Base-by-base conservation (phyloP, 176 grass and related monocot species). In the Oryza punctata region DNA sequence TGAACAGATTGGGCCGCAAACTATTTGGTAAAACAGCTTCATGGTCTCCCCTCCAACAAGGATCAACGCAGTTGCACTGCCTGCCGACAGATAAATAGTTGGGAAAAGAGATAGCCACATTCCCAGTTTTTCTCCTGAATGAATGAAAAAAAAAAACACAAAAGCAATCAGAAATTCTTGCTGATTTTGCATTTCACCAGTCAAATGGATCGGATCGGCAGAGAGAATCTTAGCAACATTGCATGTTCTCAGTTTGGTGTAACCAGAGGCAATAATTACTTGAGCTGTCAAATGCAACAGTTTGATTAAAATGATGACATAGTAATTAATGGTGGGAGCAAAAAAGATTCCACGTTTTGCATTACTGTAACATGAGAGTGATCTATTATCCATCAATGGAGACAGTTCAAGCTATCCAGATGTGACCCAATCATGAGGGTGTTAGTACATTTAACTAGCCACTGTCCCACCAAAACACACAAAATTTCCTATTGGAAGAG, bases 21-120 rank as follows among this genome's bases (percentile, higher is more conserved):
- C 91, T 79, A 95, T 98, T 84, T 98, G 96, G 73, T 85, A 95
- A 50, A 98, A 98, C 45, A 98, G 91, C 81, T 98, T 98, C 93
- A 98, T 95, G 18, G 96, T 98, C 60, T 95, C 93, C 49, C 96
- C 93, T 75, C 96, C 96, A 57, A 98, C 81, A 12, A 98, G 89
- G 61, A 98, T 98, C 65, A 98, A 78, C 18, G 96, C 96, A 18
- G 96, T 98, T 26, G 96, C 96, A 18, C 93, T 98, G 64, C 96
- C 96, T 1, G 96, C 96, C 1, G 96, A 98, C 33, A 98, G 87
- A 74, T 98, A 98, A 67, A 98, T 94, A 78, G 96, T 98, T 83
- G 96, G 96, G 69, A 95, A 98, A 82, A 98, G 91, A 63, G 96
- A 76, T 65, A 98, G 83, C 96, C 93, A 98, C 33, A 93, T 84